Evolutionary conservation across 768 basidiomycete genomes (phyloP).

Genomic region (Tephrocybe sp.): DNA sequence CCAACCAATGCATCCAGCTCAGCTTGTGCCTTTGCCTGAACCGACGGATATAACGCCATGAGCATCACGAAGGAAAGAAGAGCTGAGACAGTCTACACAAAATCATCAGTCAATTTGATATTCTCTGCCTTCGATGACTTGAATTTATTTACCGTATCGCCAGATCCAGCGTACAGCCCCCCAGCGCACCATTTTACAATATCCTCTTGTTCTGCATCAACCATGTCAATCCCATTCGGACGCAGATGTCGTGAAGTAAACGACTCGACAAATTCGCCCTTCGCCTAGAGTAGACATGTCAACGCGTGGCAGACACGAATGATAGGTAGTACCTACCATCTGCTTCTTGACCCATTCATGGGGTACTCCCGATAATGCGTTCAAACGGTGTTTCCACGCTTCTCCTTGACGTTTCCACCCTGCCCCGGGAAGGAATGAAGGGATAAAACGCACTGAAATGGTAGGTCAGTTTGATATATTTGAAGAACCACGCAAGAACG

Average conservation of each 20-base stretch:
- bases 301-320: neutral
- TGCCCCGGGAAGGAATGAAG: slow-evolving; percentile 47
- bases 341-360: slow-evolving; percentile 44
- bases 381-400: slow-evolving; percentile 34
- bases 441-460: slow-evolving; percentile 42
- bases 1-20: slow-evolving; percentile 39
- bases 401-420: slow-evolving; percentile 45
- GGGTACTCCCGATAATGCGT: slow-evolving; percentile 33
- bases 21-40: slow-evolving; percentile 35
- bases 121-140: neutral
- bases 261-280: slow-evolving; percentile 32
- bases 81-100: slow-evolving; percentile 42
- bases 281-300: slow-evolving; percentile 21
- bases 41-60: slow-evolving; percentile 43
- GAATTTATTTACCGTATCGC: slow-evolving; percentile 35
- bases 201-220: slow-evolving; percentile 35
- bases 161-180: slow-evolving; percentile 45
- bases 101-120: slow-evolving; percentile 1
- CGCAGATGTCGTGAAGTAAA: slow-evolving; percentile 40
- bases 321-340: slow-evolving; percentile 27
- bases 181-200: slow-evolving; percentile 49
- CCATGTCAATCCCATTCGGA: slow-evolving; percentile 18
- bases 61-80: slow-evolving; percentile 44
- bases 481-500: slow-evolving; percentile 2
- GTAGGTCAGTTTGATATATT: neutral